Evolutionary conservation across 2,329 filamentous ascomycete species (phyloP), one percentile per base, ranked within the genome.

Genomic region (Penicillium decumbens): DNA sequence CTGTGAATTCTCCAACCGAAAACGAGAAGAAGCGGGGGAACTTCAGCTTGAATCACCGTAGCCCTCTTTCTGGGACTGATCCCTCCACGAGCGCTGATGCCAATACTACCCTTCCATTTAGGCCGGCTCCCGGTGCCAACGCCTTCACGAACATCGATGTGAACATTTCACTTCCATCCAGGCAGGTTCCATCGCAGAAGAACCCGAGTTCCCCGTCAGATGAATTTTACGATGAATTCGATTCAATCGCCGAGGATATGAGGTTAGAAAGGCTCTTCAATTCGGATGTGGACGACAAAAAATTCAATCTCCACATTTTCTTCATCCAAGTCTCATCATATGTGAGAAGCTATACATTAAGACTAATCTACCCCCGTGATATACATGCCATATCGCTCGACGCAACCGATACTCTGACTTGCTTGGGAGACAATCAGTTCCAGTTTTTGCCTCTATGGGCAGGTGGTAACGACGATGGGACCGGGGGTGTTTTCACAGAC

Each of bases 401-500:
- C 3, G 27, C 66, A 0, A 69, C 69, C 9, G 69, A 75, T 42
- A 72, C 65, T 1, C 64, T 84, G 0, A 72, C 83, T 0, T 75
- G 72, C 4, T 72, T 87, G 1, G 67, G 69, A 0, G 74, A 80
- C 3, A 69, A 78, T 1, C 84, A 88, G 66, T 76, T 80, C 55
- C 79, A 79, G 49, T 87, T 77, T 54, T 72, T 87, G 3, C 83
- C 84, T 0, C 69, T 86, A 3, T 87, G 82, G 82, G 83, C 82
- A 0, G 83, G 79, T 3, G 84, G 78, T 1, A 66, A 75, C 27
- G 74, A 80, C 42, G 78, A 80, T 47, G 78, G 70, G 0, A 72
- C 70, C 0, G 78, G 77, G 2, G 76, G 72, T 12, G 75, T 79
- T 1, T 80, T 75, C 55, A 66, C 64, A 0, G 70, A 72, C 39